These are phyloP conservation scores for Ilyonectria destructans DNA, from an alignment of 2,329 filamentous ascomycete genomes.

Conservation along the genomic window DNA sequence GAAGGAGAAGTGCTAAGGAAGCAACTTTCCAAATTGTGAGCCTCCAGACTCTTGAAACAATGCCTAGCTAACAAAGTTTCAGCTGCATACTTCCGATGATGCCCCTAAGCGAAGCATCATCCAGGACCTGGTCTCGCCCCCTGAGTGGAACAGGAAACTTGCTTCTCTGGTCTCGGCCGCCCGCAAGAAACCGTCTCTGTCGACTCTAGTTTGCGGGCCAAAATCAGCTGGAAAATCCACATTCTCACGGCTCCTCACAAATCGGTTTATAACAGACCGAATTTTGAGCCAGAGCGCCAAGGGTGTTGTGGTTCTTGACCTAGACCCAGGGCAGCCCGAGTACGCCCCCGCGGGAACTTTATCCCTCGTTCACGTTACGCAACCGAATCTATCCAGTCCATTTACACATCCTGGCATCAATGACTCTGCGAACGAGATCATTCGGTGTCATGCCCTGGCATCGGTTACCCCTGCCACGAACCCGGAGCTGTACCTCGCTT, in stretches of 20 bases:
- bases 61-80: conserved; percentile 41
- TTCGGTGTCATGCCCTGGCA: conserved; percentile 79
- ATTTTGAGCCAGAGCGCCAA: conserved; percentile 28
- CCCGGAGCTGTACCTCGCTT: conserved; percentile 77
- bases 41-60: conserved; percentile 5
- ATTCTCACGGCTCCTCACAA: conserved; percentile 77
- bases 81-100: conserved; percentile 71
- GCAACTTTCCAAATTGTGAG: conserved; percentile 68
- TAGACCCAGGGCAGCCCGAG: conserved; percentile 85
- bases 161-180: conserved; percentile 58
- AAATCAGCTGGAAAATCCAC: conserved; percentile 85
- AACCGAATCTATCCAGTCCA: conserved; percentile 76
- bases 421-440: conserved; percentile 55
- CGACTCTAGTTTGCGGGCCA: conserved; percentile 77
- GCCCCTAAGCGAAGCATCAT: conserved; percentile 65
- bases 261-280: conserved; percentile 73
- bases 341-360: conserved; percentile 80
- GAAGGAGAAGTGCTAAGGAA: conserved; percentile 38
- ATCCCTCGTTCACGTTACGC: conserved; percentile 74
- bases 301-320: conserved; percentile 75
- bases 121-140: conserved; percentile 70
- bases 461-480: conserved; percentile 77
- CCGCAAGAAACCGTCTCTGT: conserved; percentile 55
- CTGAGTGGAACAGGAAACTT: conserved; percentile 75
- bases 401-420: conserved; percentile 72